Base-by-base conservation (phyloP, 2,329 filamentous ascomycete genomes). In the Aspergillus niger region DNA sequence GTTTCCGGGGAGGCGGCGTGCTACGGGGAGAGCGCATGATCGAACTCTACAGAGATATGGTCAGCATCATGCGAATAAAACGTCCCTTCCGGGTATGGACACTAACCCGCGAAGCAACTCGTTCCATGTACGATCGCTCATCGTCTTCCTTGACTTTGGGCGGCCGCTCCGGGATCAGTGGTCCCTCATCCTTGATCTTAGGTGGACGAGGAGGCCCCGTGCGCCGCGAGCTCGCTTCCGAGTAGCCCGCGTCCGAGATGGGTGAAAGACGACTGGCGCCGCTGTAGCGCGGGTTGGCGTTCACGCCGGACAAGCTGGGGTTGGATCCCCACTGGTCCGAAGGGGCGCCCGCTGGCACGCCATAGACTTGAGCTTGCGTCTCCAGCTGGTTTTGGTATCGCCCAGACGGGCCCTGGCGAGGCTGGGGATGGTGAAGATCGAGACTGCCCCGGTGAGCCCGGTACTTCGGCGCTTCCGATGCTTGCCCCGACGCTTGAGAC, bases 401-500 rank as follows among this genome's bases (percentile, higher is more conserved):
- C 41, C 82, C 82, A 2, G 86, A 87, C 2, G 85, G 83, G 2
- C 86, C 86, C 62, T 83, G 83, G 38, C 86, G 81, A 13, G 86
- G 86, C 70, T 89, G 86, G 11, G 86, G 86, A 68, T 89, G 86
- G 66, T 88, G 82, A 47, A 89, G 75, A 65, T 88, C 85, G 59
- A 88, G 71, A 53, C 85, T 88, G 70, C 87, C 86, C 60, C 86
- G 83, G 67, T 88, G 84, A 60, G 85, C 86, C 65, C 86, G 83
- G 67, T 89, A 89, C 66, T 88, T 88, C 15, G 86, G 86, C 60
- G 85, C 83, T 51, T 77, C 83, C 44, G 80, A 81, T 20, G 83
- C 74, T 56, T 83, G 80, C 51, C 77, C 83, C 47, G 80, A 81
- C 22, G 83, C 74, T 56, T 83, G 80, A 3, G 86, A 86, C 10